These are phyloP conservation scores for Fusarium pilosicola DNA, from an alignment of 2,329 filamentous ascomycete species.

Conservation along the genomic window DNA sequence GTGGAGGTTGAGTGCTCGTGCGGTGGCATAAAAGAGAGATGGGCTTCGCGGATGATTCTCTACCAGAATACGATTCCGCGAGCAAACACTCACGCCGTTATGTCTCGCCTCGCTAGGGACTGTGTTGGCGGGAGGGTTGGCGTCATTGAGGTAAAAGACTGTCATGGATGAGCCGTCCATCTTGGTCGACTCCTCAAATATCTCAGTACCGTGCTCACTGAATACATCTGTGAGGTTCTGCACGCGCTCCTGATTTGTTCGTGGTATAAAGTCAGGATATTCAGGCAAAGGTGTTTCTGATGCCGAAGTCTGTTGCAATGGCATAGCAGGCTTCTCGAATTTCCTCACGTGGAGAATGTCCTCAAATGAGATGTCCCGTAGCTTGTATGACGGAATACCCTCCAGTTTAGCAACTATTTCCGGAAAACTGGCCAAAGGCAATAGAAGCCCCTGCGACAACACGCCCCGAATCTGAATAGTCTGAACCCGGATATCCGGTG, in stretches of 20 bases:
- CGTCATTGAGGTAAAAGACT: conserved; percentile 48
- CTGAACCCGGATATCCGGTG: conserved; percentile 31
- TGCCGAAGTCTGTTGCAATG: not conserved
- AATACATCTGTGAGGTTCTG: conserved; percentile 38
- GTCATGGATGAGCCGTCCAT: conserved; percentile 54
- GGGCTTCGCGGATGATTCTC: conserved; percentile 17
- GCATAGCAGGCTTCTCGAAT: conserved; percentile 17
- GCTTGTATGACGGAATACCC: not conserved
- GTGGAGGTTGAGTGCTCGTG: conserved; percentile 14
- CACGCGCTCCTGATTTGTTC: conserved; percentile 40
- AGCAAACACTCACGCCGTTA: conserved; percentile 35
- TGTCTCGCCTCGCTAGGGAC: conserved; percentile 25
- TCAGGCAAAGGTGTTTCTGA: conserved; percentile 10
- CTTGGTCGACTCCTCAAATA: conserved; percentile 53
- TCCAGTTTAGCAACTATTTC: conserved; percentile 15
- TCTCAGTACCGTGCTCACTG: conserved; percentile 17
- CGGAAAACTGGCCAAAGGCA: conserved; percentile 33
- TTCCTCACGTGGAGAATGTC: conserved; percentile 32
- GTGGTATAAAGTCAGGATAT: conserved; percentile 36
- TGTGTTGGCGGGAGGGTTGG: conserved; percentile 26
- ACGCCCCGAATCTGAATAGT: conserved; percentile 30
- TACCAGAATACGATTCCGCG: conserved; percentile 35
- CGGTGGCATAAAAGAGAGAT: conserved; percentile 32
- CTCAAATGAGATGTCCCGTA: conserved; percentile 33
- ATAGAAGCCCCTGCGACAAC: conserved; percentile 37